phyloP scores from a whole-genome alignment of 1,284 basidiomycete species.

The Rhodotorula sp. region DNA sequence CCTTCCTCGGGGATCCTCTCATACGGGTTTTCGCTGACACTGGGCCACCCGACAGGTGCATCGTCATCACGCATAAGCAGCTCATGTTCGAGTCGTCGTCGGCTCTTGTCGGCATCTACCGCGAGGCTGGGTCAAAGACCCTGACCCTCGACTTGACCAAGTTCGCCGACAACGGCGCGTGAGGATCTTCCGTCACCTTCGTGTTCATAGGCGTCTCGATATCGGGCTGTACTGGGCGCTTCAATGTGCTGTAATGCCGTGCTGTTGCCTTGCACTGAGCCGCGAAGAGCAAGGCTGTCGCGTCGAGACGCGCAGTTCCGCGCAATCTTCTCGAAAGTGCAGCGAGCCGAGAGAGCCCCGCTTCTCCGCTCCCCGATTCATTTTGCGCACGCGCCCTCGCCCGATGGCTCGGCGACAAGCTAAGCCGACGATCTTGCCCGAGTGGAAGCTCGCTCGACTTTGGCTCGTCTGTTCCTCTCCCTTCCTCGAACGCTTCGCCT shows the following conservation, averaged over 20 bases:
- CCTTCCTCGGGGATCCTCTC: neutral
- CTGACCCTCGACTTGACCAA: constrained; percentile 44
- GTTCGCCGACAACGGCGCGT: constrained; percentile 18
- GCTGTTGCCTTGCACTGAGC: neutral
- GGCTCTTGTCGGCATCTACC: constrained; percentile 45
- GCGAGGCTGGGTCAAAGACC: constrained; percentile 41
- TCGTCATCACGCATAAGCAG: constrained; percentile 89
- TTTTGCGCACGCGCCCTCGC: too few species aligned
- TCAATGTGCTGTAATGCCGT: neutral
- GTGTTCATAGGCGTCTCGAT: neutral
- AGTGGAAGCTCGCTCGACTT: too few species aligned
- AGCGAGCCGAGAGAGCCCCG: neutral
- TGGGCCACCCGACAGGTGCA: constrained; percentile 57
- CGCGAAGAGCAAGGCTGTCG: neutral
- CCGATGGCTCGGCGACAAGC: too few species aligned
- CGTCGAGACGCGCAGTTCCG: neutral
- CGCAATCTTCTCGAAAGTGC: neutral
- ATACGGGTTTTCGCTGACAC: neutral
- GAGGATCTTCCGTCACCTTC: neutral
- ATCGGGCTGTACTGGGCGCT: neutral
- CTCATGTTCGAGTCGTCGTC: constrained; percentile 44
- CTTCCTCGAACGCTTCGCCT: too few species aligned
- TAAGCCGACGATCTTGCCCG: too few species aligned
- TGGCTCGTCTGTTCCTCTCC: too few species aligned
- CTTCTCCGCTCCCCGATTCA: neutral